A percentile compares a stretch with the other conserved stretches of the same genome.
Evolutionary conservation across 495 filamentous ascomycete species (phyloP).

Genomic region (Xylaria scruposa): DNA sequence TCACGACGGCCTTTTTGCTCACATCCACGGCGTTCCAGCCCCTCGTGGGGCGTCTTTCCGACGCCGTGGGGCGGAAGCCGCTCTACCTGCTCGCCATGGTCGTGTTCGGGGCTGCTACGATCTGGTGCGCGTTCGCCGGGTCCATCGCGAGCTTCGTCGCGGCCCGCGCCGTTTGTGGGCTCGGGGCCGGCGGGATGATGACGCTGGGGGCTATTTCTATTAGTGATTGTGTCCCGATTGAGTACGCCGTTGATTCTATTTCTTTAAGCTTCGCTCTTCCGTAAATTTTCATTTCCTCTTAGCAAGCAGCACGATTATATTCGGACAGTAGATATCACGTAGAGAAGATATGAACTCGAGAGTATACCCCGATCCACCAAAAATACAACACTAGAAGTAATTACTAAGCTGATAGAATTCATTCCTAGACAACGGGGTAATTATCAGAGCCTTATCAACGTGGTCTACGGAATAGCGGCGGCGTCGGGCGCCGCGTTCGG

Average conservation of each 20-base stretch:
- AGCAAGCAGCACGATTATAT: neutral
- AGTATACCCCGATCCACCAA: neutral
- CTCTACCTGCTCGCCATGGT: conserved; percentile 69
- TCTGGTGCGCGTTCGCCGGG: conserved; percentile 75
- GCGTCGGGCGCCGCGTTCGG: conserved; percentile 74
- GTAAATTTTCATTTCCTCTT: neutral
- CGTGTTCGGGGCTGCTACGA: conserved; percentile 69
- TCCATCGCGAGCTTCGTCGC: conserved; percentile 76
- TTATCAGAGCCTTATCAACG: conserved; percentile 80
- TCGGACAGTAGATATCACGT: neutral
- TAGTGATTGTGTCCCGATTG: conserved; percentile 77
- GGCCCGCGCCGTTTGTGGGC: conserved; percentile 73
- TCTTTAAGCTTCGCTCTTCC: neutral
- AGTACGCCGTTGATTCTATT: conserved; percentile 50
- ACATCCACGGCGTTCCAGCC: conserved; percentile 78
- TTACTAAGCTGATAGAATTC: neutral
- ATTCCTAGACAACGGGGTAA: conserved; percentile 59
- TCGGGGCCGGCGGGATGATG: conserved; percentile 77
- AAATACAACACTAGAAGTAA: neutral
- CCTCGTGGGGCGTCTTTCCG: conserved; percentile 73
- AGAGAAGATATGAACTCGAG: neutral
- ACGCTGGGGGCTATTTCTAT: conserved; percentile 75
- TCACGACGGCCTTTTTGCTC: conserved; percentile 80
- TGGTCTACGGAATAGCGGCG: conserved; percentile 66
- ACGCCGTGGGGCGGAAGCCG: conserved; percentile 73